Percentiles rank a stretch among this genome's conserved stretches.
Conservation (phyloP, 2,329 filamentous ascomycete species). For the Septoria petroselini region DNA sequence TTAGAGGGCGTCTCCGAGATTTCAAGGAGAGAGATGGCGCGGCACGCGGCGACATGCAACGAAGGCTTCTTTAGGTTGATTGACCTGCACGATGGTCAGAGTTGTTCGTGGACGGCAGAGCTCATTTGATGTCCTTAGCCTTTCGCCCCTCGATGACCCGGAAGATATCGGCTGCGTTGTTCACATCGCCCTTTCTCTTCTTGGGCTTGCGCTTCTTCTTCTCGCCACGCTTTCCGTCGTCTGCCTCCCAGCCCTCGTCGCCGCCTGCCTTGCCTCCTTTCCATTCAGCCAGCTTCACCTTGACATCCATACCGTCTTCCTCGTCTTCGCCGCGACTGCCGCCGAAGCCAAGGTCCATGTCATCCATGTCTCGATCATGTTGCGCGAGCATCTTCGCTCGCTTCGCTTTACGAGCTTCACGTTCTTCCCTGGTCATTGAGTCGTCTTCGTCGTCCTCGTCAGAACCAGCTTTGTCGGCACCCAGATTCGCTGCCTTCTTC, state of each 20-base stretch:
- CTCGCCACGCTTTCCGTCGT: constrained; percentile 63
- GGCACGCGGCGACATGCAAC: too few relatives aligned
- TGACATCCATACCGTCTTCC: constrained; percentile 60
- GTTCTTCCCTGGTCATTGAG: constrained; percentile 47
- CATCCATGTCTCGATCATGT: constrained; percentile 77
- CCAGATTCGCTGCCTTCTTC: constrained; percentile 66
- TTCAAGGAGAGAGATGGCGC: too few relatives aligned
- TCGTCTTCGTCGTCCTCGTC: constrained; percentile 46
- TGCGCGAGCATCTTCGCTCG: constrained; percentile 64
- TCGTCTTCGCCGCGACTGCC: constrained; percentile 83
- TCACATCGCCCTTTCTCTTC: constrained; percentile 49
- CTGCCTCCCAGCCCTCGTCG: constrained; percentile 47
- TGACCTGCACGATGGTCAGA: constrained; percentile 14
- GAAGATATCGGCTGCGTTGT: constrained; percentile 36
- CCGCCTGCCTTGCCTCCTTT: constrained; percentile 52
- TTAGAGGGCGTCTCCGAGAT: too few relatives aligned
- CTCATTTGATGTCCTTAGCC: constrained; percentile 30
- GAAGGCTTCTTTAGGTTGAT: too few relatives aligned
- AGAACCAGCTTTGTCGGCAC: constrained; percentile 44
- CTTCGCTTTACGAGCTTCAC: constrained; percentile 64
- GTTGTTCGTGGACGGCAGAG: neutral
- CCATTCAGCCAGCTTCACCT: constrained; percentile 67
- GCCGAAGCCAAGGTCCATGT: constrained; percentile 94
- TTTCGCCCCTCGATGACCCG: constrained; percentile 36
- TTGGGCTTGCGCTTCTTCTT: constrained; percentile 73